Percentiles rank a stretch among this genome's conserved stretches.
These are phyloP conservation scores for Aspergillus alliaceus DNA, from an alignment of 2,329 filamentous ascomycete genomes.

Conservation along the genomic window DNA sequence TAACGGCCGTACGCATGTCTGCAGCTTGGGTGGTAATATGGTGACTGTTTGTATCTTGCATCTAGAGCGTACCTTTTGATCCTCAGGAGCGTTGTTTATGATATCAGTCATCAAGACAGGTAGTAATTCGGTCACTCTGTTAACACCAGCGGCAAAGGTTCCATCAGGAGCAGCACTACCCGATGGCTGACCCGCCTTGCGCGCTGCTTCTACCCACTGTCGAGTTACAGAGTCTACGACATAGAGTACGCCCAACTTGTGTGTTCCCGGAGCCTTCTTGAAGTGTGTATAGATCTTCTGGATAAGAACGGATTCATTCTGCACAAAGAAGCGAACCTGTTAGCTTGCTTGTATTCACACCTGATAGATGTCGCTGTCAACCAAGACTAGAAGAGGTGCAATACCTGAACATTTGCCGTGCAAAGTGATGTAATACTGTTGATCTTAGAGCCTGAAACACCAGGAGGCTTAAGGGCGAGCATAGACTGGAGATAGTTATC, in stretches of 20 bases:
- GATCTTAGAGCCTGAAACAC: constrained; percentile 92
- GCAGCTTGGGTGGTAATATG: constrained; percentile 31
- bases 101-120: constrained; percentile 95
- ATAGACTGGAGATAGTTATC: constrained; percentile 89
- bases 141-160: constrained; percentile 90
- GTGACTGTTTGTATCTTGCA: constrained; percentile 23
- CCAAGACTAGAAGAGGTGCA: constrained; percentile 3
- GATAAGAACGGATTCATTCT: constrained; percentile 93
- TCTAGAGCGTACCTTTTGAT: constrained; percentile 87
- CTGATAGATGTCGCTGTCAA: not conserved
- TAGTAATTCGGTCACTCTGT: constrained; percentile 94
- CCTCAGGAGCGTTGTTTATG: constrained; percentile 78
- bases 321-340: constrained; percentile 26
- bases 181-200: constrained; percentile 77
- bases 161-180: constrained; percentile 81
- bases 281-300: constrained; percentile 97
- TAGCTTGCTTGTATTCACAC: constrained; percentile 21
- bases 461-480: constrained; percentile 86
- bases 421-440: constrained; percentile 82
- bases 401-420: constrained; percentile 85
- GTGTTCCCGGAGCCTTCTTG: constrained; percentile 88
- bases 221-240: constrained; percentile 99
- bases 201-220: constrained; percentile 96
- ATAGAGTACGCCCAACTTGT: constrained; percentile 99
- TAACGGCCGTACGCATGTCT: constrained; percentile 27